These are phyloP conservation scores for Crithidia acanthocephali DNA, from an alignment of 208 protist genomes.

Conservation along the genomic window DNA sequence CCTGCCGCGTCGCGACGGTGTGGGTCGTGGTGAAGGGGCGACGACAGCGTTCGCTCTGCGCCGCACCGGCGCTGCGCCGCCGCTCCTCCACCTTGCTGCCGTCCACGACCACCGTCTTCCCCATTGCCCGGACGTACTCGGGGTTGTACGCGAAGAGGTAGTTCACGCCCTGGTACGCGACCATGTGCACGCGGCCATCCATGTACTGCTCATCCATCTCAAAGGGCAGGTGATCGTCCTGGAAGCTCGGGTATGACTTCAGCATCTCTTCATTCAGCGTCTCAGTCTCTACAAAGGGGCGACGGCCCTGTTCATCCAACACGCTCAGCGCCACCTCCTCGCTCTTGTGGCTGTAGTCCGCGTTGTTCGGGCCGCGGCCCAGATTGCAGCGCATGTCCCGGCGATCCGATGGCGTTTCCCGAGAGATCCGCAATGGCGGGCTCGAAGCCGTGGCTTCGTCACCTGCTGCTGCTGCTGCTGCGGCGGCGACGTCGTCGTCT, in stretches of 20 bases:
- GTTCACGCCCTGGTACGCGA: constrained; percentile 52
- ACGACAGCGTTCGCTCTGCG: constrained; percentile 3
- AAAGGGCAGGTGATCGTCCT: constrained; percentile 22
- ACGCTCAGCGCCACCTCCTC: constrained; percentile 18
- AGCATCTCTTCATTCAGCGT: constrained; percentile 18
- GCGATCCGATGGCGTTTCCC: neutral
- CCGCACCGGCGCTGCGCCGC: neutral
- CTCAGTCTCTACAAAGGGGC: neutral
- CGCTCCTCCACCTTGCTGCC: constrained; percentile 14
- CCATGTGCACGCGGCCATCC: constrained; percentile 57
- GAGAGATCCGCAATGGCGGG: neutral
- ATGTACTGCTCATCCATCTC: constrained; percentile 35
- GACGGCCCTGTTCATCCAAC: constrained; percentile 5
- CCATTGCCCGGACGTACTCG: constrained; percentile 16
- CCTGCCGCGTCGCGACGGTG: constrained; percentile 16
- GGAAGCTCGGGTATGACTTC: constrained; percentile 20
- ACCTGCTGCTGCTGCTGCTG: neutral
- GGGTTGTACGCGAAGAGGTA: constrained; percentile 60
- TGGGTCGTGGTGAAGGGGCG: constrained; percentile 17
- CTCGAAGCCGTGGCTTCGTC: no score
- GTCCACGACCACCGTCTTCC: constrained; percentile 20
- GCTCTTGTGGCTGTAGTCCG: neutral
- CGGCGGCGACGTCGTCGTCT: neutral
- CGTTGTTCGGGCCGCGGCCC: neutral
- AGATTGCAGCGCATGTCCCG: neutral